phyloP scores from a whole-genome alignment of 176 grass and related monocot genomes.

The Melocanna baccifera region DNA sequence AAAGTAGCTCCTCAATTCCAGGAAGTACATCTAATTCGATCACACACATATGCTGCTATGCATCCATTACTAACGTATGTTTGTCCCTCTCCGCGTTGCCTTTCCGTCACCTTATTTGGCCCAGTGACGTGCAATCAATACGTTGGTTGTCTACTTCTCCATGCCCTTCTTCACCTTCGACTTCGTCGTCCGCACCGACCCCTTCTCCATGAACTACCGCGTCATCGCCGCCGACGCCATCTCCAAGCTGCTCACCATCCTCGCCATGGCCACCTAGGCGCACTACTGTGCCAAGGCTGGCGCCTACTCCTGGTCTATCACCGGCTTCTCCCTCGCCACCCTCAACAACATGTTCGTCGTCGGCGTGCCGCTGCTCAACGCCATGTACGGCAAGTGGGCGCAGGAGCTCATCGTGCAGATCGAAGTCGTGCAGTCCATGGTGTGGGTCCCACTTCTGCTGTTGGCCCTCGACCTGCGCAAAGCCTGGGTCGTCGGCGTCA shows the following conservation, averaged over 20 bases:
- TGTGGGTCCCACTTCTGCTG: slow-evolving; percentile 55
- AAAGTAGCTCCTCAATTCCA: background rate
- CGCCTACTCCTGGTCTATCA: slow-evolving; percentile 46
- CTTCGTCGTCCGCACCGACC: slow-evolving; percentile 52
- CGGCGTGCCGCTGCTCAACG: slow-evolving; percentile 46
- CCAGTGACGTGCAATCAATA: slow-evolving; percentile 33
- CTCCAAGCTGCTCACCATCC: slow-evolving; percentile 36
- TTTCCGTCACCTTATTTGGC: background rate
- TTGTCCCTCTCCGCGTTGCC: too few relatives aligned
- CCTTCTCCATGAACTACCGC: slow-evolving; percentile 53
- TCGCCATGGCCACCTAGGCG: slow-evolving; percentile 21
- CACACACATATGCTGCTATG: background rate
- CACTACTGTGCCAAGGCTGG: slow-evolving; percentile 4
- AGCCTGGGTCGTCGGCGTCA: slow-evolving; percentile 5
- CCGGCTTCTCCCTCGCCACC: slow-evolving; percentile 60
- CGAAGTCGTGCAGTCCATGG: slow-evolving; percentile 62
- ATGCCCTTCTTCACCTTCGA: slow-evolving; percentile 73
- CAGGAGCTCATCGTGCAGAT: slow-evolving; percentile 74
- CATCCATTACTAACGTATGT: too few relatives aligned
- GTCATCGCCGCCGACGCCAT: slow-evolving; percentile 53
- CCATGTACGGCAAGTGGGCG: slow-evolving; percentile 61
- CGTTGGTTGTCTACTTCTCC: slow-evolving; percentile 52
- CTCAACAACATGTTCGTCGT: slow-evolving; percentile 74
- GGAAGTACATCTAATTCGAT: background rate
- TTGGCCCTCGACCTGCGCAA: slow-evolving; percentile 65